Evolutionary conservation across 805 yeast genomes (phyloP), one percentile per base, ranked within the genome.

Genomic region (Candida alai): DNA sequence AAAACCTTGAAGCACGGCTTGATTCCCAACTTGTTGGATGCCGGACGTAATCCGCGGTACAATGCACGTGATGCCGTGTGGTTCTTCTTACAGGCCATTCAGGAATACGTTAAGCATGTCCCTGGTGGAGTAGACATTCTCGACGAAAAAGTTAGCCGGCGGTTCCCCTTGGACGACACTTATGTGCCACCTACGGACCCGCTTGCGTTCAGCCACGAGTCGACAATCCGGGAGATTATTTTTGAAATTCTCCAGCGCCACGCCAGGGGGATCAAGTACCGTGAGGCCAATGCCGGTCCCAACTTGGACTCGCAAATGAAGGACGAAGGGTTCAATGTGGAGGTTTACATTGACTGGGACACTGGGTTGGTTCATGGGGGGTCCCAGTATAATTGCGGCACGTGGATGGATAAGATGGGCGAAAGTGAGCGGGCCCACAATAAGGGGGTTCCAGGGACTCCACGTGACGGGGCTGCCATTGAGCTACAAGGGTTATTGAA

Each of bases 351-450:
- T 28, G 97, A 90, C 55, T 90, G 97, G 97, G 50, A 65, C 0
- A 88, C 84, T 9, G 98, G 98, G 1, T 62, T 93, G 19, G 65
- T 89, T 4, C 83, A 78, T 56, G 98, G 97, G 29, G 97, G 98
- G 2, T 84, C 85, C 31, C 95, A 84, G 57, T 76, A 62, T 56
- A 90, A 90, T 54, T 90, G 98, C 65, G 98, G 98, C 15, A 93
- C 98, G 0, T 90, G 98, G 98, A 90, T 89, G 96, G 98, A 90
- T 61, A 90, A 90, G 62, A 90, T 90, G 97, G 98, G 98, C 17
- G 97, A 93, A 62, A 84, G 95, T 51, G 78, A 59, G 22, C 69
- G 61, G 36, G 96, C 97, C 0, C 81, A 83, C 1, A 80, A 78
- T 39, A 84, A 81, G 47, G 98, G 98, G n/a, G 67, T 76, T 22